Base-by-base conservation (phyloP, 169 alveolate species). In the Cryptosporidium andersoni region DNA sequence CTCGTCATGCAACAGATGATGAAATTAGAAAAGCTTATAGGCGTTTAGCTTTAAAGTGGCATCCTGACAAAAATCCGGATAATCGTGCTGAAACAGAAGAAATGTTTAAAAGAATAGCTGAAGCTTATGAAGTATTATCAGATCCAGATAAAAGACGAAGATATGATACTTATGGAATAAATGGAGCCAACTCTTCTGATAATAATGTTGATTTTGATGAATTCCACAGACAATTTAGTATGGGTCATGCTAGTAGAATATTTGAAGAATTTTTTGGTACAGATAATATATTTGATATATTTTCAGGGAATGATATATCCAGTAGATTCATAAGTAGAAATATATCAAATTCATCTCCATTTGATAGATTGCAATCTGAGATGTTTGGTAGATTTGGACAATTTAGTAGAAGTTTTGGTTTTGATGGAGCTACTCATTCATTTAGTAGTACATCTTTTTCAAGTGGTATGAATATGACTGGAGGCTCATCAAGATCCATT, bases 121-220 rank as follows among this genome's bases (percentile, higher is more conserved):
- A 94, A 85, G 98, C 99, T 9, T 96, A 96, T 82, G 93, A 93
- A 64, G 94, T 94, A 11, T 91, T 96, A 51, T 91, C 96, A 9
- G 96, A 95, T 82, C 89, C 94, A 34, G 91, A 92, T 48, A 95
- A 96, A 81, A 92, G 96, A 81, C 92, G 65, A 40, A 82, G 80
- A 60, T 91, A 89, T 68, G 89, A 93, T 67, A 90, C 82, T 34
- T 89, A 89, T 49, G 97, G 97, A 25, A 81, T 90, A 65, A 95
- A 91, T 68, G 96, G 95, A 1, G 85, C 93, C 3, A 68, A 74
- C 43, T 74, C 60, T 58, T 64, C 94, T 92, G 56, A 89, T 81
- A 48, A 89, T 89, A 12, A 74, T 85, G 5, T 81, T 66, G 64
- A 93, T 88, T 25, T 81, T 51, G 53, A 40, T 58, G 82, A 68